Base-by-base conservation (phyloP, 176 grass and related monocot species). In the Oryza nivara region DNA sequence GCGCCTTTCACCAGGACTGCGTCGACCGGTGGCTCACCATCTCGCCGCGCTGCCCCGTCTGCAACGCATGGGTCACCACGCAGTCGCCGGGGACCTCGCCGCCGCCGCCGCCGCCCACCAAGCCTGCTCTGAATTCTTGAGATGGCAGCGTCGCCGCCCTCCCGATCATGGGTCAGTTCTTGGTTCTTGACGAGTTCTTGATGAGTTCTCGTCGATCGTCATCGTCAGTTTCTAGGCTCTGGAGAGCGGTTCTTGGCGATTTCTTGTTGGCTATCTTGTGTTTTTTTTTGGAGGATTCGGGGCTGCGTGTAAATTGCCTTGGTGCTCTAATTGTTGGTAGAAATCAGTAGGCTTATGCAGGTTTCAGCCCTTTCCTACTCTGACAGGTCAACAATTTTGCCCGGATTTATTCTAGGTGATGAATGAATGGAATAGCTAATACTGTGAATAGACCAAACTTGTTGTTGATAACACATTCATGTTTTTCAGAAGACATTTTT, bases 1-100 rank as follows among this genome's bases (percentile, higher is more conserved):
- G 80, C 68, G 78, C 85, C 64, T 93, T 93, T 74, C 91, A 93
- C 88, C 68, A 70, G 68, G 88, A 93, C 49, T 90, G 91, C 78
- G 58, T 93, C 74, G 91, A 88, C 78, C 25, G 79, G 43, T 93
- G 91, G 85, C 91, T 93, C 26, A 45, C 73, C 68, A 70, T 84
- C 78, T 90, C 83, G 25, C 74, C 82, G 52, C 82, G 88, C 34
- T 93, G 88, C 73, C 88, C 88, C 0, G 68, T 93, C 15, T 93
- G 88, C 82, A 90, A 83, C 79, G 30, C 66, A 6, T 85, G 65
- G 73, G 75, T 86, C 9, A 78, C 74, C 69, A 51, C 34, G 78
- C 72, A 35, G 52, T 80, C 72, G 43, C 60, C 74, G 5, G 45
- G 3, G 11, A 10, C 69, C 38, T 83, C 36, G 36, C 35, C 30